Percentiles rank a stretch among this genome's conserved stretches.
These are phyloP conservation scores for Pisolithus albus DNA, from an alignment of 768 basidiomycete species.

Conservation along the genomic window DNA sequence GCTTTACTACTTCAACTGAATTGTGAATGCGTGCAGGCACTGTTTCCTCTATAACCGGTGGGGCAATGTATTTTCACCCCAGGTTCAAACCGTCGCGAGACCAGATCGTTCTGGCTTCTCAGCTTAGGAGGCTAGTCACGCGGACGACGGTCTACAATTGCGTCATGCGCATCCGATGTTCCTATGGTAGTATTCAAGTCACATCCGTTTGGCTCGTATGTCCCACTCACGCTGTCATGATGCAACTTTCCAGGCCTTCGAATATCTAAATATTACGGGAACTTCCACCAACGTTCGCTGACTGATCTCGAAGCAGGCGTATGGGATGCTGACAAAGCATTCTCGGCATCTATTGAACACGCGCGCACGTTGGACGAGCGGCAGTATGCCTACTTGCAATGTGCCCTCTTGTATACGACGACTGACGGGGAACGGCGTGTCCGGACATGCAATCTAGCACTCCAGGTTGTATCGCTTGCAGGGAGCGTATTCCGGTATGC, in stretches of 20 bases:
- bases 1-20: background rate
- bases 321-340: conserved; percentile 74
- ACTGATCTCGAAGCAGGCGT: conserved; percentile 75
- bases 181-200: conserved; percentile 51
- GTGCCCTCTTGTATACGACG: conserved; percentile 83
- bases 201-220: background rate
- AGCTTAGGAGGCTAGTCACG: conserved; percentile 60
- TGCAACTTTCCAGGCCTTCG: conserved; percentile 46
- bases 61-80: conserved; percentile 88
- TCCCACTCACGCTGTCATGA: conserved; percentile 1
- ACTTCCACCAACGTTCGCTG: conserved; percentile 58
- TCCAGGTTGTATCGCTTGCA: conserved; percentile 77
- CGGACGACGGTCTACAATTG: conserved; percentile 77
- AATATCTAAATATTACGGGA: conserved; percentile 61
- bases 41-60: conserved; percentile 72
- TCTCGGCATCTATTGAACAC: conserved; percentile 72
- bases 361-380: conserved; percentile 61
- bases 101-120: conserved; percentile 57
- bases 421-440: conserved; percentile 73
- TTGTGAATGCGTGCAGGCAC: conserved; percentile 36
- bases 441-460: conserved; percentile 76
- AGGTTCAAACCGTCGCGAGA: conserved; percentile 74
- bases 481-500: conserved; percentile 88
- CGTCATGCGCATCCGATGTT: conserved; percentile 74
- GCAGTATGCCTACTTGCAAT: conserved; percentile 73